Evolutionary conservation across 257 asterid genomes (phyloP).

Genomic region (Penstemon davidsonii): DNA sequence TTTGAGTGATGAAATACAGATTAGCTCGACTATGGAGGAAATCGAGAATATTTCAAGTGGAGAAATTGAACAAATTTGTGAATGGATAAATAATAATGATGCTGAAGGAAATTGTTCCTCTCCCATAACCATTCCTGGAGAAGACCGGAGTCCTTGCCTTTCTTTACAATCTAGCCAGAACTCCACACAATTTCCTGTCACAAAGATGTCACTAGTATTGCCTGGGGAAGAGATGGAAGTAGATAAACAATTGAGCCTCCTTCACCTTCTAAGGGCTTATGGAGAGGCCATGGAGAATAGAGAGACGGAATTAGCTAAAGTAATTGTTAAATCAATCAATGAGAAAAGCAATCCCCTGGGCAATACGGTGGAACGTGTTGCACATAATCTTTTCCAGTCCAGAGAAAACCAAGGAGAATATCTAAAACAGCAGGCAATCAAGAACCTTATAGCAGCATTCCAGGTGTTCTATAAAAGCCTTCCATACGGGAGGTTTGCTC

Average conservation of each 20-base stretch:
- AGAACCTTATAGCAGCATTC: constrained; percentile 50
- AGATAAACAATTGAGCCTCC: constrained; percentile 40
- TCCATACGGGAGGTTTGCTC: constrained; percentile 63
- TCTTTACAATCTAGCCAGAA: constrained; percentile 37
- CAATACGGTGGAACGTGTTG: constrained; percentile 48
- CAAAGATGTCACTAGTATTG: constrained; percentile 21
- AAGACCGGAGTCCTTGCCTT: constrained; percentile 35
- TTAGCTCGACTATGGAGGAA: constrained; percentile 30
- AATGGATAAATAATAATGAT: constrained; percentile 48
- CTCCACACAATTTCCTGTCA: constrained; percentile 19
- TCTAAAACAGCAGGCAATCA: constrained; percentile 50
- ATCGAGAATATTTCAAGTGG: constrained; percentile 26
- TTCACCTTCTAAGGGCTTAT: constrained; percentile 57
- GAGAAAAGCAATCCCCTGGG: constrained; percentile 52
- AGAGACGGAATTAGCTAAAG: constrained; percentile 48
- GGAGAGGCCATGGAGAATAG: constrained; percentile 63
- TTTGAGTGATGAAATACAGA: constrained; percentile 32
- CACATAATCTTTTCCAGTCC: constrained; percentile 52
- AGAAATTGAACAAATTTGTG: constrained; percentile 31
- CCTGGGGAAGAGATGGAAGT: constrained; percentile 40
- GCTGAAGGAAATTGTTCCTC: constrained; percentile 32
- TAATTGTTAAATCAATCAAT: constrained; percentile 42
- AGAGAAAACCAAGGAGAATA: constrained; percentile 41
- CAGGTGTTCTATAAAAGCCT: constrained; percentile 47
- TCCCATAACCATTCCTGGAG: constrained; percentile 34